Evolutionary conservation across 371 early-diverging fungal species (phyloP), one percentile per base, ranked within the genome.

Genomic region (Apophysomyces sp.): DNA sequence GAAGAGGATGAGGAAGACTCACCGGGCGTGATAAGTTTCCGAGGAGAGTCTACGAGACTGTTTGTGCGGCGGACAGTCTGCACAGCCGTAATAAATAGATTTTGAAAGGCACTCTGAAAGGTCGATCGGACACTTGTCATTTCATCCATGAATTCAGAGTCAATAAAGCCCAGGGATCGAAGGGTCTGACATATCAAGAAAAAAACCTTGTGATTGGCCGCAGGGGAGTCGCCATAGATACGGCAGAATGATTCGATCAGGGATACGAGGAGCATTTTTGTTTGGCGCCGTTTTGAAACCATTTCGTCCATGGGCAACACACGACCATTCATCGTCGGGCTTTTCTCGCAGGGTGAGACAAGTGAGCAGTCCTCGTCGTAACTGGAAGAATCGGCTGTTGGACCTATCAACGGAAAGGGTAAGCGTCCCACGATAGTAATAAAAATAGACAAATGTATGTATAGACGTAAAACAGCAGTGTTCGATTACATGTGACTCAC

Each of bases 241-340:
- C 86, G 74, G 70, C 94, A 93, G 77, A 94, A 96, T 66, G 92
- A 92, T 58, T 93, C 91, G 1, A 92, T 79, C 21, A 92, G 70
- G 11, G 91, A 83, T 0, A 90, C 92, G 24, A 92, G 68, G 0
- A 93, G 73, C 37, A 93, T 73, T 40, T 85, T 87, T 36, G 89
- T 87, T 65, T 91, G 92, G 21, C 82, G 68, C 15, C 85, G 63
- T 63, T 84, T 83, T 64, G 40, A 44, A 44, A 44, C 24, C 24
- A 44, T 44, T 44, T 44, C 49, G 49, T 44, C 49, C 21, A 44
- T 16, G 9, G 49, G 49, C 49, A 44, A 44, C 24, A 52, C 67
- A 18, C 55, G 56, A 56, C 49, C 41, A 56, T 16, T 40, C 57
- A 31, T 58, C 31, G 59, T 31, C 55, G 30, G 32, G 31, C 11